Base-by-base conservation (phyloP, 345 rosid species). In the Boechera divaricarpa region DNA sequence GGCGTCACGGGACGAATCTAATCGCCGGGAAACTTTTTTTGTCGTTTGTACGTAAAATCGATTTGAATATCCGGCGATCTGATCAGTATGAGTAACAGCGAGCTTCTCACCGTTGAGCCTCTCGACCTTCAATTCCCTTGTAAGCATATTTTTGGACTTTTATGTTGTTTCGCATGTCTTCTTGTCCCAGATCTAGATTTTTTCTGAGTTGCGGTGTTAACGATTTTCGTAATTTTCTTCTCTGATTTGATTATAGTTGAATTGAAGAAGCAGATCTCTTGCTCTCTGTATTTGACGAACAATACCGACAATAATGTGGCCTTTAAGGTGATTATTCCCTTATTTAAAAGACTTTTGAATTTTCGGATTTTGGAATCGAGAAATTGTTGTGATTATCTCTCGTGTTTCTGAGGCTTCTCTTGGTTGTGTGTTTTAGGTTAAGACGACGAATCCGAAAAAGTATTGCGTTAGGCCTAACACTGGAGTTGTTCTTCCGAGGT, bases 391-490 rank as follows among this genome's bases (percentile, higher is more conserved):
- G n/a, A 35, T 3, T 48, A 21, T 48, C 6, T 35, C 47, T 26
- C 33, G 28, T 67, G 68, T 67, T 29, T 69, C 47, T 67, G 66
- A 61, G 57, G 47, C 54, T 63, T 79, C 16, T 67, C 44, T 42
- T 53, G 71, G 13, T 53, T 78, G 44, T 74, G 42, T 36, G 38
- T 29, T 58, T 57, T 31, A 94, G 98, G 96, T 94, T 67, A 91
- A 94, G 75, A 94, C 98, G 3, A 94, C 97, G 49, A 91, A 87
- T 70, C 98, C 96, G 2, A 94, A 83, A 74, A 94, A 87, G 72
- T 94, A 94, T 72, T 87, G 91, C 12, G 98, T 94, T 53, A 88
- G 97, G 51, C 98, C 98, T 32, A 94, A 94, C 79, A 74, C 86
- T 55, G 96, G 97, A 36, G 66, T 91, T 64, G 90, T 91, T 73